Conservation (phyloP, 1,139 yeast species). For the Debaryomycetaceae sp. region DNA sequence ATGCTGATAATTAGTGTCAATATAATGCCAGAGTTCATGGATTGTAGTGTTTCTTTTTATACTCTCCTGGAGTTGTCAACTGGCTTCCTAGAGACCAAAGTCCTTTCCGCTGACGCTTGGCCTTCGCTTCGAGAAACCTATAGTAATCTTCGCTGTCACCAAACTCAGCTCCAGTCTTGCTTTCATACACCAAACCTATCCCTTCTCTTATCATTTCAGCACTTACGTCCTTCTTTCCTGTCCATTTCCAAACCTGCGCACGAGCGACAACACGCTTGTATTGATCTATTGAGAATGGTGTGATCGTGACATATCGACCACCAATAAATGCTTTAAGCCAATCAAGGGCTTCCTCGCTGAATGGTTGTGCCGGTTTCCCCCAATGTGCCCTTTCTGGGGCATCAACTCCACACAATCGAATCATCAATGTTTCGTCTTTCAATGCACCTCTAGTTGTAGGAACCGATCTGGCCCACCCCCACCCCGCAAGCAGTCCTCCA, state of each 20-base stretch:
- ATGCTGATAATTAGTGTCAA: neutral
- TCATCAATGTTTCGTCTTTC: constrained; percentile 58
- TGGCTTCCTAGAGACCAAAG: constrained; percentile 60
- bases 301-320: constrained; percentile 66
- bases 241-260: constrained; percentile 70
- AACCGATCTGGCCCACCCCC: constrained; percentile 81
- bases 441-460: constrained; percentile 43
- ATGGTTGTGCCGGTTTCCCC: constrained; percentile 92
- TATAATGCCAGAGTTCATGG: neutral
- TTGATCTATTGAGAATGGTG: constrained; percentile 82
- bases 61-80: constrained; percentile 78
- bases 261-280: constrained; percentile 86
- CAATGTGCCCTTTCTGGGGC: constrained; percentile 97
- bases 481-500: constrained; percentile 82
- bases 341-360: constrained; percentile 72
- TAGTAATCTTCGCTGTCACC: constrained; percentile 70
- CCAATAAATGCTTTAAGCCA: constrained; percentile 70
- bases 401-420: constrained; percentile 91
- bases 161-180: constrained; percentile 77
- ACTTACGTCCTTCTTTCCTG: constrained; percentile 75
- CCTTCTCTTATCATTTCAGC: constrained; percentile 84
- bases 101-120: constrained; percentile 59
- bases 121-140: constrained; percentile 53
- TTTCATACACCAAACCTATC: constrained; percentile 84
- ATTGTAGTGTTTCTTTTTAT: constrained; percentile 44